phyloP scores from a whole-genome alignment of 2,329 filamentous ascomycete species.

The Diaporthe sp. region DNA sequence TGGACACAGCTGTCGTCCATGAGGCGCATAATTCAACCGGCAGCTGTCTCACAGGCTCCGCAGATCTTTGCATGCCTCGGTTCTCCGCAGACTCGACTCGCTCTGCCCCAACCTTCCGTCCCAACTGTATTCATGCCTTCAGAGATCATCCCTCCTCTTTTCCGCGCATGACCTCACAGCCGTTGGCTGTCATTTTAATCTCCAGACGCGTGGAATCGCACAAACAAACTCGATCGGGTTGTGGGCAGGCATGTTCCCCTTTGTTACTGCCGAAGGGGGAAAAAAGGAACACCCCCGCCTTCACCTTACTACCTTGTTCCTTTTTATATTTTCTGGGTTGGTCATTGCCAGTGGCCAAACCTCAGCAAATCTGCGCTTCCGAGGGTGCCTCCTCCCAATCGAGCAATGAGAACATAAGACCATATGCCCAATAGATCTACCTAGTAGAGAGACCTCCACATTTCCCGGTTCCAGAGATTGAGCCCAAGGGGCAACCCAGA shows the following conservation, averaged over 20 bases:
- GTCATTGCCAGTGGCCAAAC: background rate
- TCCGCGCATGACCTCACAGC: background rate
- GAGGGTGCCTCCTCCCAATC: background rate
- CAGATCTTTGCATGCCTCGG: slow-evolving; percentile 11
- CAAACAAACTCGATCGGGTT: background rate
- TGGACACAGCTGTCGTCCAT: background rate
- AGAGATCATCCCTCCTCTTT: background rate
- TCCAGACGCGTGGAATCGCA: background rate
- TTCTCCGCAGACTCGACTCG: slow-evolving; percentile 19
- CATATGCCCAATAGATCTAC: background rate
- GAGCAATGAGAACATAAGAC: background rate
- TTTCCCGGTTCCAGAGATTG: background rate
- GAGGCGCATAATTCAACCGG: background rate
- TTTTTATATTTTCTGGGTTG: background rate
- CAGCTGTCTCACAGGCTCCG: slow-evolving; percentile 4
- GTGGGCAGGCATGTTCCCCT: background rate
- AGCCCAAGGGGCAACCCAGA: slow-evolving; percentile 11
- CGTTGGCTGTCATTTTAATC: background rate
- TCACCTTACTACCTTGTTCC: background rate
- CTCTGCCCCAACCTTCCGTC: background rate
- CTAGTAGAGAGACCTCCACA: background rate
- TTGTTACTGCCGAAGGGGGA: background rate
- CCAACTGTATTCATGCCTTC: background rate
- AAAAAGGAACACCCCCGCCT: background rate
- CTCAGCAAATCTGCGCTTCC: background rate